Base-by-base conservation (phyloP, 495 filamentous ascomycete genomes). In the Lasiosphaeria miniovina region DNA sequence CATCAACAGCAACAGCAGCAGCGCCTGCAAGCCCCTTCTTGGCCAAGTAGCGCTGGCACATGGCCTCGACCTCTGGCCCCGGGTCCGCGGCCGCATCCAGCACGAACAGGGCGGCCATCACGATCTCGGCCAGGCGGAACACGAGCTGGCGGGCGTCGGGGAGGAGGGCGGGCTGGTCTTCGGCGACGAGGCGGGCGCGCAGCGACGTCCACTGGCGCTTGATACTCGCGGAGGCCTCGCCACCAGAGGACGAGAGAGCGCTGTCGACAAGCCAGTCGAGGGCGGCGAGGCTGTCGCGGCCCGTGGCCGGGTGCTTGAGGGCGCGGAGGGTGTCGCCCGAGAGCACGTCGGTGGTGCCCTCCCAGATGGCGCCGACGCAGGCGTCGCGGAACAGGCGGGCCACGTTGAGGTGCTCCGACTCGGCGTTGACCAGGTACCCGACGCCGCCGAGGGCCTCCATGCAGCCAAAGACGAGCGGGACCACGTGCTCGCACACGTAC, bases 401-500 rank as follows among this genome's bases (percentile, higher is more conserved):
- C 31, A 90, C 73, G 57, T 90, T 91, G 54, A 87, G 69, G 40
- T 84, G 82, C 15, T 80, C 78, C 68, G 88, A 75, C 52, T 80
- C 77, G 15, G 60, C 34, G 63, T 85, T 84, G 60, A 90, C 83
- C 54, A 90, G 83, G 61, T 89, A 91, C 5, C 89, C 88, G 0
- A 90, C 83, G n/a, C 88, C 88, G 15, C 89, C 89, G 55, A 93
- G 82, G 1, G 81, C 75, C 69, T 89, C 86, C 75, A 89, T 87
- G 59, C 84, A 88, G 56, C 82, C 81, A 51, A 82, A 82, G 40
- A 91, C 68, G 0, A 82, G 84, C 4, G 71, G 63, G 24, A 85
- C 77, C 6, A 64, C 50, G 8, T 55, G 36, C 58, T 85, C 82
- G 65, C 83, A 84, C 3, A 83, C 78, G 32, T 84, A 77, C 7